phyloP scores from a whole-genome alignment of 495 filamentous ascomycete species.

The Lasiosphaeria miniovina region DNA sequence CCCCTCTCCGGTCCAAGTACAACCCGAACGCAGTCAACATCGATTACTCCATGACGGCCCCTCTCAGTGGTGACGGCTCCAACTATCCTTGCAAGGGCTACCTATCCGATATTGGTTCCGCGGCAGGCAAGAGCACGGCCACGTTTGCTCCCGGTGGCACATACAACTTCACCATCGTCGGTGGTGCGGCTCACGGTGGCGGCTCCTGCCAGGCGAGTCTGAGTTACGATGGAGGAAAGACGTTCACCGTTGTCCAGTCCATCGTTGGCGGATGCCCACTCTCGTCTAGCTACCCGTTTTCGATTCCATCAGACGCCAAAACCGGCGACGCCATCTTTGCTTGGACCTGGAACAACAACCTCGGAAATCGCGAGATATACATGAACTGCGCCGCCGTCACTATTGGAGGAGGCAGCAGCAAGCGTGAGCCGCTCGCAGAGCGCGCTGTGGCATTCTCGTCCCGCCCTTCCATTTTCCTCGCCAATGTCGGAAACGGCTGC shows the following conservation, averaged over 20 bases:
- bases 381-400: slow-evolving; percentile 63
- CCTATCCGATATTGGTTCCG: slow-evolving; percentile 48
- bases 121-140: slow-evolving; percentile 43
- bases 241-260: slow-evolving; percentile 64
- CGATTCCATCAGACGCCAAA: slow-evolving; percentile 59
- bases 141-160: slow-evolving; percentile 54
- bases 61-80: slow-evolving; percentile 45
- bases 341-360: slow-evolving; percentile 64
- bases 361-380: slow-evolving; percentile 68
- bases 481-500: slow-evolving; percentile 55
- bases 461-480: slow-evolving; percentile 58
- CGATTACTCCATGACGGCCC: slow-evolving; percentile 58
- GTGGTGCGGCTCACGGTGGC: slow-evolving; percentile 58
- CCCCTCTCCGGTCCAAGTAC: slow-evolving; percentile 50
- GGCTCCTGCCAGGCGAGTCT: slow-evolving; percentile 64
- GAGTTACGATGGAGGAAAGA: slow-evolving; percentile 58
- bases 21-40: slow-evolving; percentile 48
- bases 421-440: slow-evolving; percentile 29
- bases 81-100: slow-evolving; percentile 71
- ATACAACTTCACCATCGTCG: slow-evolving; percentile 57
- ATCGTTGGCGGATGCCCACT: slow-evolving; percentile 62
- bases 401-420: slow-evolving; percentile 42
- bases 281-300: slow-evolving; percentile 54
- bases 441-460: slow-evolving; percentile 42
- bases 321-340: slow-evolving; percentile 59